Base-by-base conservation (phyloP, 768 basidiomycete species). In the Macrolepiota albuminosa region DNA sequence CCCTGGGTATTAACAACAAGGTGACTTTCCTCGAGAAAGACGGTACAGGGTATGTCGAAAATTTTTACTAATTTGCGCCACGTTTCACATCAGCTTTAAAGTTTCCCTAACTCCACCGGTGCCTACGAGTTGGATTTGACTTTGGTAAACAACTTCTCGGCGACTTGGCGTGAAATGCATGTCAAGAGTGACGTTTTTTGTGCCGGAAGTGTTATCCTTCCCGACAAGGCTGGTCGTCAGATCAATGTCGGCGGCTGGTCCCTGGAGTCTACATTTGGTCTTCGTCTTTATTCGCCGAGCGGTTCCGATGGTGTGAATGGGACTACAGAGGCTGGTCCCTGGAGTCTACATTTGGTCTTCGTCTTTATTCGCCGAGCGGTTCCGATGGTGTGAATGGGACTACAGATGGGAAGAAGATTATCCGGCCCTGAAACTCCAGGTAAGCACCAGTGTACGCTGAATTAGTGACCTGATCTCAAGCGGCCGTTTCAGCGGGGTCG, bases 101-200 rank as follows among this genome's bases (percentile, higher is more conserved):
- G 82, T 39, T 84, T 76, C 58, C 60, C 68, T 3, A 90, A 90
- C 70, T 79, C 86, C 4, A 90, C 91, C 16, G 90, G 89, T 9
- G 89, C 88, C 1, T 91, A 90, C 62, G 91, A 93, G 63, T 75
- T 93, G 29, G 90, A 91, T 66, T 69, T 85, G 43, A 84, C 78
- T 33, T 73, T 91, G 37, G 76, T 76, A 0, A 61, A 76, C 60
- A 69, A 81, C 59, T 81, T 80, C 68, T 67, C 65, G 8, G 72
- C 79, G 36, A 82, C 88, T 7, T 93, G 88, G 88, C 86, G 89
- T 42, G 78, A 78, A 61, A 89, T 92, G 87, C 85, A 91, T 61
- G 73, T 90, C 64, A 77, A 89, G 72, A 78, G 87, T 10, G 88
- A 93, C 64, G 88, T 92, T 11, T 93, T 93, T 76, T 92, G 91